Evolutionary conservation across 352 stramenopile species (phyloP), one percentile per base, ranked within the genome.

Genomic region (Thalassiosira oceanica): DNA sequence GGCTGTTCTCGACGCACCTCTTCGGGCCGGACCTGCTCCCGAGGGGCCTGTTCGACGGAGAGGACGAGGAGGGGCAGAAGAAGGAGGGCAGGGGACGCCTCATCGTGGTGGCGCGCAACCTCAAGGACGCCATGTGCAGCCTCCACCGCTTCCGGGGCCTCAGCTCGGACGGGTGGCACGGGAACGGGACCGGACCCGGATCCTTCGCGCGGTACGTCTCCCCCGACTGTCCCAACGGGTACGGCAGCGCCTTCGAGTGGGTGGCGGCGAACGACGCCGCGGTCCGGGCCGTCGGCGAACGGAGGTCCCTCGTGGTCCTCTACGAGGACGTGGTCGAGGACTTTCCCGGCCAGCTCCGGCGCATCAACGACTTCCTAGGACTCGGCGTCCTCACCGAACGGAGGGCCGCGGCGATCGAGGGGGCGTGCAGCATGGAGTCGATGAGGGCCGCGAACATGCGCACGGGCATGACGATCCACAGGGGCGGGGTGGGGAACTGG

Each of bases 1-100:
- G 66, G 15, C 21, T 76, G 27, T 61, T 76, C 39, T n/a, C 31
- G 1, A 72, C 42, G 15, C 66, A 76, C 57, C 45, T 76, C 10
- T 76, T 60, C 35, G 66, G 66, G n/a, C 44, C 16, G 21, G 35
- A 20, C 16, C 57, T 43, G 23, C 29, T 75, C 18, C 64, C 66
- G 0, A 5, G 23, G 29, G 37, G 28, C 18, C 41, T 76, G 35
- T 71, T 71, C 37, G 44, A 71, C 31, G n/a, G n/a, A 5, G 31
- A 13, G 8, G 13, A 4, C 37, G 43, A 49, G 18, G 13, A 52
- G 0, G n/a, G 44, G 4, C 50, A 13, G 3, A 53, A 63, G 45
- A 8, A n/a, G n/a, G 24, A 46, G 37, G 66, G 57, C 23, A 76
- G 44, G 11, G 66, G 66, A 1, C 51, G 61, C 16, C 58, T 76